Conservation (phyloP, 2,329 filamentous ascomycete species). For the Daldinia sp. region DNA sequence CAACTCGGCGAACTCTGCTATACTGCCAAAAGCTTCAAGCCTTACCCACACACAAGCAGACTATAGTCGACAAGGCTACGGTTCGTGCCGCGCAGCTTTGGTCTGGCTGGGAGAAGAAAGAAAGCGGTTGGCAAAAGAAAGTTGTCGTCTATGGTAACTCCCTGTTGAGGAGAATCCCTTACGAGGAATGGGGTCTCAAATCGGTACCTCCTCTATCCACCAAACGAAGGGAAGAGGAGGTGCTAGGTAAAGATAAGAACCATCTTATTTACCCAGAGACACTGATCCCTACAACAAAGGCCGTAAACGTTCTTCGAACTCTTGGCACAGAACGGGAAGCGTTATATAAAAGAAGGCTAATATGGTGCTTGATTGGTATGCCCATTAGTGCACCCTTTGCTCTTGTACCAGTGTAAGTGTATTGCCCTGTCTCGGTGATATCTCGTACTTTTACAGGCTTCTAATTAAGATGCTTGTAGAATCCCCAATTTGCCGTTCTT, state of each 20-base stretch:
- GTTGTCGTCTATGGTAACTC: slow-evolving; percentile 89
- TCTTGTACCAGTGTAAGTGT: slow-evolving; percentile 83
- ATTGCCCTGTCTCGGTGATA: not conserved
- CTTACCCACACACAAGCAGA: slow-evolving; percentile 64
- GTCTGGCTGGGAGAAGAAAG: slow-evolving; percentile 87
- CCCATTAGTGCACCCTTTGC: slow-evolving; percentile 86
- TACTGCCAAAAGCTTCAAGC: slow-evolving; percentile 84
- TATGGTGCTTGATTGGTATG: slow-evolving; percentile 85
- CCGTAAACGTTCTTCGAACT: slow-evolving; percentile 73
- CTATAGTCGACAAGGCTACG: slow-evolving; percentile 75
- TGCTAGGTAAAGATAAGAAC: slow-evolving; percentile 72
- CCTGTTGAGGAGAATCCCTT: slow-evolving; percentile 87
- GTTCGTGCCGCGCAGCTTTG: slow-evolving; percentile 80
- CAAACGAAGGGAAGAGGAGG: slow-evolving; percentile 72
- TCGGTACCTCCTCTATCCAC: slow-evolving; percentile 86
- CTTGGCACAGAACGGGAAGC: slow-evolving; percentile 84
- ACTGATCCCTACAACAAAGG: slow-evolving; percentile 73
- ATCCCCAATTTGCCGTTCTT: slow-evolving; percentile 97
- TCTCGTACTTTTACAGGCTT: not conserved
- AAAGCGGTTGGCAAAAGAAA: slow-evolving; percentile 87
- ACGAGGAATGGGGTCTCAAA: slow-evolving; percentile 98
- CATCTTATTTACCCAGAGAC: slow-evolving; percentile 81
- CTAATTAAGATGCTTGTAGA: slow-evolving; percentile 58
- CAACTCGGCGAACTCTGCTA: slow-evolving; percentile 88
- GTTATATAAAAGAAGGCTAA: slow-evolving; percentile 80